Evolutionary conservation across 1,139 yeast genomes (phyloP).

Genomic region (Casaregolazyma suthepensis): DNA sequence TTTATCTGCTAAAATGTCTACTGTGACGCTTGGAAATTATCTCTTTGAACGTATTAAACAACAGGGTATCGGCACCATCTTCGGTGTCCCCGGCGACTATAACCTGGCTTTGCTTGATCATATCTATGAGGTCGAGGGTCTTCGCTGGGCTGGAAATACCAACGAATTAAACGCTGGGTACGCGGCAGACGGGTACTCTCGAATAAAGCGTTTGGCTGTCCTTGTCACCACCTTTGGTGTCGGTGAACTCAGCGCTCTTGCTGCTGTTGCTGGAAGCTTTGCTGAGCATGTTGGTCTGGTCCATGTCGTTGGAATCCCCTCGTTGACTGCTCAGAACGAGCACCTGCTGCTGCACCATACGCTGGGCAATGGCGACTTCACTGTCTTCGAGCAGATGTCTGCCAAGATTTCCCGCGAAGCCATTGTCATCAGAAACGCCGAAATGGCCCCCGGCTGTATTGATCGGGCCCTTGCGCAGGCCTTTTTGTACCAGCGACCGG

Average conservation of each 20-base stretch:
- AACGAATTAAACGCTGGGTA: conserved; percentile 53
- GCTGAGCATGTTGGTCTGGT: conserved; percentile 59
- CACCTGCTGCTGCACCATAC: conserved; percentile 58
- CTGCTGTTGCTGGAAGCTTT: conserved; percentile 62
- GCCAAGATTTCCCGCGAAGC: conserved; percentile 62
- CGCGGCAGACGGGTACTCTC: conserved; percentile 62
- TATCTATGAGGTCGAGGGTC: conserved; percentile 40
- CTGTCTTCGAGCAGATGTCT: conserved; percentile 72
- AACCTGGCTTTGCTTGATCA: conserved; percentile 61
- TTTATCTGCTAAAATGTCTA: conserved; percentile 2
- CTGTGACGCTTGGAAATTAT: conserved; percentile 44
- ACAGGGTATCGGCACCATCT: conserved; percentile 40
- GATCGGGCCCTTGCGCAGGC: conserved; percentile 74
- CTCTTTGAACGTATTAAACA: conserved; percentile 44
- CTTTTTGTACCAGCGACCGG: conserved; percentile 70
- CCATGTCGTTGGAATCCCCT: conserved; percentile 63
- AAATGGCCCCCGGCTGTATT: conserved; percentile 59
- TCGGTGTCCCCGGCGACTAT: conserved; percentile 63
- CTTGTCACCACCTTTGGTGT: conserved; percentile 66
- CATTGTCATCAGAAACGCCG: conserved; percentile 55
- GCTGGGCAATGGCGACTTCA: conserved; percentile 78
- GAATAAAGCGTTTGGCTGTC: conserved; percentile 53
- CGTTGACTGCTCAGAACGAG: conserved; percentile 58
- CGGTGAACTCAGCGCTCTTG: conserved; percentile 64
- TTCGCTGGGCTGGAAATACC: conserved; percentile 42